Percentiles rank a stretch among this genome's conserved stretches.
Evolutionary conservation across 1,284 basidiomycete species (phyloP).

Genomic region (Fistulina hepatica): DNA sequence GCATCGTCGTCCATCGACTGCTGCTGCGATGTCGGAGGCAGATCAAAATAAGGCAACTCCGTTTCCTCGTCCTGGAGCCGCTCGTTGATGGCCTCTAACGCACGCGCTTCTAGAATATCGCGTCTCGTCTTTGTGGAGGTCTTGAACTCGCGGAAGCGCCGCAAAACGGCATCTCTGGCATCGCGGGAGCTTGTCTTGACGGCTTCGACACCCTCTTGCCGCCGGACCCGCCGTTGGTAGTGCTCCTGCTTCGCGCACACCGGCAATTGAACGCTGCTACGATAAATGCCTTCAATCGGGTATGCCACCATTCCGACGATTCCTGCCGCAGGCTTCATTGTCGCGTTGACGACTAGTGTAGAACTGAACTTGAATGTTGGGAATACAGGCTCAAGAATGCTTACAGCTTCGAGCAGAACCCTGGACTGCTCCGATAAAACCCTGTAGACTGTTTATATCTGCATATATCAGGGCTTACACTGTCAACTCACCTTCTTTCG

Average conservation of each 20-base stretch:
- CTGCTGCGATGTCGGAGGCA: no score
- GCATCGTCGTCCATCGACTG: no score
- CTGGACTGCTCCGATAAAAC: slow-evolving; percentile 36
- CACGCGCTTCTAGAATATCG: no score
- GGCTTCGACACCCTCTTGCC: slow-evolving; percentile 29
- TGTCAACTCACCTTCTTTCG: slow-evolving; percentile 31
- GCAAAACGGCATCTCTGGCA: not conserved
- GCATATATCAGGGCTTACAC: not conserved
- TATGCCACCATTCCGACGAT: slow-evolving; percentile 32
- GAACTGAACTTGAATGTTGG: not conserved
- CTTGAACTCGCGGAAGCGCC: not conserved
- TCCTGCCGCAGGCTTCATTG: slow-evolving; percentile 34
- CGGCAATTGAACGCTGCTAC: slow-evolving; percentile 24
- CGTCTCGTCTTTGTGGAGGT: no score
- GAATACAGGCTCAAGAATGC: slow-evolving; percentile 13
- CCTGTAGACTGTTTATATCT: slow-evolving; percentile 19
- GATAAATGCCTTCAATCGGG: slow-evolving; percentile 32
- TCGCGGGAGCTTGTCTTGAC: slow-evolving; percentile 9
- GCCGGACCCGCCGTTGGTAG: slow-evolving; percentile 25
- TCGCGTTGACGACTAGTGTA: slow-evolving; percentile 31
- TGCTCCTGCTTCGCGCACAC: slow-evolving; percentile 22
- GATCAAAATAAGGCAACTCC: no score
- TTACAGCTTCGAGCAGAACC: slow-evolving; percentile 37
- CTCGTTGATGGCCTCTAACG: no score
- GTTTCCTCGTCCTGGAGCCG: no score